phyloP scores from a whole-genome alignment of 257 asterid genomes.

The Solanum lignicaule region DNA sequence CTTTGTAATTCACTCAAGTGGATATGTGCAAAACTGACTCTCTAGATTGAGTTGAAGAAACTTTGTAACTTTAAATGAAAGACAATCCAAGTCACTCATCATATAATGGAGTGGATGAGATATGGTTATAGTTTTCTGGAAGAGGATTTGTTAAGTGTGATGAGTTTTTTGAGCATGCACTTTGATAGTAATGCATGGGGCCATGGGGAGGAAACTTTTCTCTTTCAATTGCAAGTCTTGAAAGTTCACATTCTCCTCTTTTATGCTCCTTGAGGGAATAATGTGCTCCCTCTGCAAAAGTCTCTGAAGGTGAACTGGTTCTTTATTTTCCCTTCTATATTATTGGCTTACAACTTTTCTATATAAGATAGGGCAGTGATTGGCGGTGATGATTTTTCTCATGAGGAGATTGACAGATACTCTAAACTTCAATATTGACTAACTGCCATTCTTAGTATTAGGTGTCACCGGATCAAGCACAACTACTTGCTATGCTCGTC shows the following conservation, averaged over 20 bases:
- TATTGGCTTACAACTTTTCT: background rate
- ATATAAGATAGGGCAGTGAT: background rate
- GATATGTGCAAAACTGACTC: background rate
- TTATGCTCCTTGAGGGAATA: background rate
- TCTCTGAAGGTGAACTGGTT: background rate
- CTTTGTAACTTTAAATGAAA: background rate
- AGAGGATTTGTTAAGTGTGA: background rate
- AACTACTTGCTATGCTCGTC: constrained; percentile 85
- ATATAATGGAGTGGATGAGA: background rate
- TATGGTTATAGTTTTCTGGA: background rate
- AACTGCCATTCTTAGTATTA: constrained; percentile 6
- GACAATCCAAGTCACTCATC: background rate
- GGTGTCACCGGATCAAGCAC: constrained; percentile 98
- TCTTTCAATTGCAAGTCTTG: background rate
- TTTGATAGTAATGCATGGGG: background rate
- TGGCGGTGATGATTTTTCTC: background rate
- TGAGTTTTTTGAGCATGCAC: background rate
- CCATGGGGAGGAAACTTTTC: background rate
- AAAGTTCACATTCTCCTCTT: background rate
- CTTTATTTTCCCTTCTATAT: background rate
- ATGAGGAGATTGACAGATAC: background rate
- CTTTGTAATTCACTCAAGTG: background rate
- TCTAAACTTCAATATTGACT: background rate
- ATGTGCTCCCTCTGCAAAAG: background rate
- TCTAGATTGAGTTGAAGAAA: background rate